Evolutionary conservation across 1,284 basidiomycete species (phyloP).

Genomic region (Tilletia caries): DNA sequence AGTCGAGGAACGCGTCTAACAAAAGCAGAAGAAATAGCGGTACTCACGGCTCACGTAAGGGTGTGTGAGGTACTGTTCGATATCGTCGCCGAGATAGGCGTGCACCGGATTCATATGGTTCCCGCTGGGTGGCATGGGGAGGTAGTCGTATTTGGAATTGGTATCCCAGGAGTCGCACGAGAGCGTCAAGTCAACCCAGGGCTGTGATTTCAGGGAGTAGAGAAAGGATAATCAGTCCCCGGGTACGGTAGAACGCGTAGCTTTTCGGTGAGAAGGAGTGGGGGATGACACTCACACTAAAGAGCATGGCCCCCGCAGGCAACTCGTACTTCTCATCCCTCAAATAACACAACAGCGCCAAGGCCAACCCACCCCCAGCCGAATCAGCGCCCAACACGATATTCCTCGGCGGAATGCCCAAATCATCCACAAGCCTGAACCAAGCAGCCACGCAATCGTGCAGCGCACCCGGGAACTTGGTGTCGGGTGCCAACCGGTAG

Average conservation of each 20-base stretch:
- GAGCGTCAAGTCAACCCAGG: slow-evolving; percentile 72
- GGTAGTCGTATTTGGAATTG: slow-evolving; percentile 65
- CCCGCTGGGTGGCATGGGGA: slow-evolving; percentile 60
- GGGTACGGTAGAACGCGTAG: neutral
- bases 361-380: slow-evolving; percentile 81
- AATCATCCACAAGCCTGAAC: slow-evolving; percentile 78
- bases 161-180: slow-evolving; percentile 97
- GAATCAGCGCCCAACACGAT: slow-evolving; percentile 76
- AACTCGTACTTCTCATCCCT: slow-evolving; percentile 53
- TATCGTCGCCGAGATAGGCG: slow-evolving; percentile 80
- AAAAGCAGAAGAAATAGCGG: no score
- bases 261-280: slow-evolving; percentile 61
- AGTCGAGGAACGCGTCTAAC: neutral
- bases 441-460: slow-evolving; percentile 87
- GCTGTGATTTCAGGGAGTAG: slow-evolving; percentile 55
- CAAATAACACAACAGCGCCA: slow-evolving; percentile 87
- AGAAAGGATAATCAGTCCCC: slow-evolving; percentile 83
- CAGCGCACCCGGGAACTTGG: slow-evolving; percentile 85
- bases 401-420: slow-evolving; percentile 73
- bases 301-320: slow-evolving; percentile 50
- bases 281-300: slow-evolving; percentile 52
- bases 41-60: slow-evolving; percentile 70
- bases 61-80: slow-evolving; percentile 83
- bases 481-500: slow-evolving; percentile 92
- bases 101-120: slow-evolving; percentile 90